These are phyloP conservation scores for Begonia loranthoides DNA, from an alignment of 306 rosid genomes.

Conservation along the genomic window DNA sequence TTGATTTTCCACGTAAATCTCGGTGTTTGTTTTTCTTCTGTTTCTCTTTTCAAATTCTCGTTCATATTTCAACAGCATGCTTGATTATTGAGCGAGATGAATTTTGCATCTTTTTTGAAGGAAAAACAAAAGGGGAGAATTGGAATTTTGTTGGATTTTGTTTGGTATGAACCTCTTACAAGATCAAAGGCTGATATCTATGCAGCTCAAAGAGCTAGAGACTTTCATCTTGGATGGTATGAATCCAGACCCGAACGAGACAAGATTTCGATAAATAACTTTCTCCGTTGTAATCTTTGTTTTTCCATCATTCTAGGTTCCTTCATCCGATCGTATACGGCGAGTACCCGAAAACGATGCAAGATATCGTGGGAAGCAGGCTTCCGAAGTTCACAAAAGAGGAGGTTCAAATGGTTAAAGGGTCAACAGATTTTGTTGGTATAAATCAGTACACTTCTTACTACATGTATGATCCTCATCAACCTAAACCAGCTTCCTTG, in stretches of 20 bases:
- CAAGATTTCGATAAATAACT: too few species aligned
- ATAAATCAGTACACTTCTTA: slow-evolving; percentile 76
- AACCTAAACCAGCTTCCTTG: slow-evolving; percentile 32
- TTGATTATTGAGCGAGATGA: background rate
- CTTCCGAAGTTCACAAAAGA: slow-evolving; percentile 74
- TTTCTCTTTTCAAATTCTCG: too few species aligned
- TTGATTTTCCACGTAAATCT: too few species aligned
- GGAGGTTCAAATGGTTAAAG: slow-evolving; percentile 72
- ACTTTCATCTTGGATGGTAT: slow-evolving; percentile 92
- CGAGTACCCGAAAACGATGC: slow-evolving; percentile 78
- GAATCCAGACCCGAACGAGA: background rate
- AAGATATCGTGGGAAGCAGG: slow-evolving; percentile 60
- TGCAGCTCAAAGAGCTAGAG: slow-evolving; percentile 95
- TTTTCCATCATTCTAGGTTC: slow-evolving; percentile 35
- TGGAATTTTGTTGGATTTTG: slow-evolving; percentile 79
- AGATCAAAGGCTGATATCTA: slow-evolving; percentile 68
- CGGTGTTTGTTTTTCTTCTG: too few species aligned
- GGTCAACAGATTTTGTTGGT: slow-evolving; percentile 67
- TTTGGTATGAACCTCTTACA: slow-evolving; percentile 90
- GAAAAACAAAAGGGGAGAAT: slow-evolving; percentile 62
- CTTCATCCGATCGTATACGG: slow-evolving; percentile 83
- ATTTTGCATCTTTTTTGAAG: slow-evolving; percentile 18
- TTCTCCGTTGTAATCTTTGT: too few species aligned
- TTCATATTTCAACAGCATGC: too few species aligned
- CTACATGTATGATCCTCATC: slow-evolving; percentile 49